phyloP scores from a whole-genome alignment of 176 grass and related monocot genomes.

The Aegilops longissima region DNA sequence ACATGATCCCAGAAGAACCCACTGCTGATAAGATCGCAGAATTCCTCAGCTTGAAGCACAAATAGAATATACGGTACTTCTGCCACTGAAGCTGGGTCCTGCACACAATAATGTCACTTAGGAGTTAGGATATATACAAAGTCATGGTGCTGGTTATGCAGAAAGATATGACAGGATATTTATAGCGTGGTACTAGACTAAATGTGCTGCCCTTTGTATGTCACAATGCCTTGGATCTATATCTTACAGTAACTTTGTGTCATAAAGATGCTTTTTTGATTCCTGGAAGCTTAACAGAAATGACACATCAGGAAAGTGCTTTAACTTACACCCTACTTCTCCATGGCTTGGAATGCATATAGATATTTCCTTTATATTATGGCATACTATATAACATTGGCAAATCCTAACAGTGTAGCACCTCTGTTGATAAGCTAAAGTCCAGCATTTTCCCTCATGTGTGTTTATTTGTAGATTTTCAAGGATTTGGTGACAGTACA shows the following conservation, averaged over 20 bases:
- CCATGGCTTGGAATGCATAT: background rate
- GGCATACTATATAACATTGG: background rate
- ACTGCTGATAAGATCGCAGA: constrained; percentile 61
- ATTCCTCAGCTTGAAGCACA: constrained; percentile 84
- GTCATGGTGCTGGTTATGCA: background rate
- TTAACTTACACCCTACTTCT: background rate
- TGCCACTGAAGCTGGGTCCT: constrained; percentile 39
- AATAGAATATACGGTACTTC: constrained; percentile 69
- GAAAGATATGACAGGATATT: constrained; percentile 4
- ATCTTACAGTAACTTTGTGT: background rate
- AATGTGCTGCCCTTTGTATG: background rate
- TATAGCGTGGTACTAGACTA: background rate
- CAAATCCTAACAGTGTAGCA: background rate
- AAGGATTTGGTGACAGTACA: too few relatives aligned
- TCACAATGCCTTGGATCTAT: background rate
- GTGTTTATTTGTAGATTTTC: background rate
- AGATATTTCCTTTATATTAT: background rate
- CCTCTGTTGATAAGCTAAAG: background rate
- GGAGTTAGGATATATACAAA: background rate
- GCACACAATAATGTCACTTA: constrained; percentile 11
- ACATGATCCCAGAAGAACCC: constrained; percentile 46
- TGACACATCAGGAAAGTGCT: background rate
- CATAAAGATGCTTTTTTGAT: background rate
- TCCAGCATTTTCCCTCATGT: background rate
- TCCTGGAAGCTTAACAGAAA: background rate